These are phyloP conservation scores for Fusarium lyarnte DNA, from an alignment of 2,329 filamentous ascomycete genomes.

Conservation along the genomic window DNA sequence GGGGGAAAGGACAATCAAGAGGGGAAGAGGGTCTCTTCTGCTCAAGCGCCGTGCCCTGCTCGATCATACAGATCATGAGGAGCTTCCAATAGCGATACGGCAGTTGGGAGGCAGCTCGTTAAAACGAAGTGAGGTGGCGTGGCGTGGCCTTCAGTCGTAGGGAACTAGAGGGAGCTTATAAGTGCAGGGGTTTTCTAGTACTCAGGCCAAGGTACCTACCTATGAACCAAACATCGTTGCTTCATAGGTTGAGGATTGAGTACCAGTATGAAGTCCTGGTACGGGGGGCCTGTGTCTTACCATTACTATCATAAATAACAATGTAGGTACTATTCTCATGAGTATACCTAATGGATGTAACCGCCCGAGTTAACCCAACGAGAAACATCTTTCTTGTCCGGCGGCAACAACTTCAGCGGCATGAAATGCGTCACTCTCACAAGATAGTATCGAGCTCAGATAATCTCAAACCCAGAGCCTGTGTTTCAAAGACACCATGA, in stretches of 20 bases:
- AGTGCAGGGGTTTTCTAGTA: not conserved
- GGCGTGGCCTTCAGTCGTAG: not conserved
- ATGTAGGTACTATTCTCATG: not conserved
- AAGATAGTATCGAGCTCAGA: conserved; percentile 6
- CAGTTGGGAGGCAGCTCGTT: conserved; percentile 17
- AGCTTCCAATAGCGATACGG: not conserved
- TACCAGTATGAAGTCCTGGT: not conserved
- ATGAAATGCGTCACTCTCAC: conserved; percentile 9
- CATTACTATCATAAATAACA: not conserved
- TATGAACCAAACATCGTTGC: not conserved
- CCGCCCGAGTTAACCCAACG: not conserved
- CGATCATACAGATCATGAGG: not conserved
- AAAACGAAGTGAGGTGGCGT: not conserved
- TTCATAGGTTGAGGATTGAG: not conserved
- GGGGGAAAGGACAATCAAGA: conserved; percentile 3
- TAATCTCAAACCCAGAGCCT: not conserved
- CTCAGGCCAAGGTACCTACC: not conserved
- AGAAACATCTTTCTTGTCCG: not conserved
- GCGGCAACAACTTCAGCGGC: conserved; percentile 20
- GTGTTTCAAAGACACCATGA: conserved; percentile 16
- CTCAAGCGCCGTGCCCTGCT: conserved; percentile 26
- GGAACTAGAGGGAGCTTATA: not conserved
- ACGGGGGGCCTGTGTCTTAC: not conserved
- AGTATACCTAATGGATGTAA: not conserved
- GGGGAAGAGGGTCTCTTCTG: conserved; percentile 16